Evolutionary conservation across 768 basidiomycete genomes (phyloP).

Genomic region (Amanita muscaria): DNA sequence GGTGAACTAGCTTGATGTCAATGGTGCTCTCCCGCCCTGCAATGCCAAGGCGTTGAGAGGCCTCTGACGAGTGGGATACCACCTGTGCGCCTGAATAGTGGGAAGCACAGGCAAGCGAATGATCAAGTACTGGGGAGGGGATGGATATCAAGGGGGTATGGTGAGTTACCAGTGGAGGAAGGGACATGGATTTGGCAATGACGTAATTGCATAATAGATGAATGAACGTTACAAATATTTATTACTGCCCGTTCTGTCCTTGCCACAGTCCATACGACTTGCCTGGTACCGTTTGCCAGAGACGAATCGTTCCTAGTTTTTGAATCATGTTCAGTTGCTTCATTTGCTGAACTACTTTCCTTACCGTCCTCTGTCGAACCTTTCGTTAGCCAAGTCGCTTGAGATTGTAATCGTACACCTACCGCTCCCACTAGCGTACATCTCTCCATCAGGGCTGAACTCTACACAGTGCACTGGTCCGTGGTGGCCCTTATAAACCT

Average conservation of each 20-base stretch:
- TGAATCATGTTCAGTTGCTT: no score
- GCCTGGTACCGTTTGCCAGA: conserved; percentile 96
- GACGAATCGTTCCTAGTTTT: conserved; percentile 73
- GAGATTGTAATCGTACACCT: conserved; percentile 26
- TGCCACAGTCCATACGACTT: conserved; percentile 91
- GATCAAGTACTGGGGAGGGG: conserved; percentile 43
- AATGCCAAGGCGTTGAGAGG: conserved; percentile 25
- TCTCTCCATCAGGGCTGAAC: conserved; percentile 93
- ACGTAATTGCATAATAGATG: no score
- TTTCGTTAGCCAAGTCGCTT: conserved; percentile 9
- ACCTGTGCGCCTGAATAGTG: conserved; percentile 53
- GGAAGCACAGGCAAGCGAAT: conserved; percentile 52
- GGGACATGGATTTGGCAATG: no score
- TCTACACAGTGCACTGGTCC: conserved; percentile 94
- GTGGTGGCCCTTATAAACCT: conserved; percentile 93
- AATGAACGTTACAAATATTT: no score
- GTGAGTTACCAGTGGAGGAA: conserved; percentile 37
- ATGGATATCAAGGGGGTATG: conserved; percentile 38
- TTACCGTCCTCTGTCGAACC: conserved; percentile 60
- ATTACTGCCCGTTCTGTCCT: conserved; percentile 25
- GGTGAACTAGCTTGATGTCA: conserved; percentile 32
- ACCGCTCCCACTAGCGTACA: conserved; percentile 97
- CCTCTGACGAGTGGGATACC: conserved; percentile 27
- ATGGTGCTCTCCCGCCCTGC: conserved; percentile 29
- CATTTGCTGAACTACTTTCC: conserved; percentile 16